Evolutionary conservation across 345 rosid genomes (phyloP).

Genomic region (Rhodamnia rubescens): DNA sequence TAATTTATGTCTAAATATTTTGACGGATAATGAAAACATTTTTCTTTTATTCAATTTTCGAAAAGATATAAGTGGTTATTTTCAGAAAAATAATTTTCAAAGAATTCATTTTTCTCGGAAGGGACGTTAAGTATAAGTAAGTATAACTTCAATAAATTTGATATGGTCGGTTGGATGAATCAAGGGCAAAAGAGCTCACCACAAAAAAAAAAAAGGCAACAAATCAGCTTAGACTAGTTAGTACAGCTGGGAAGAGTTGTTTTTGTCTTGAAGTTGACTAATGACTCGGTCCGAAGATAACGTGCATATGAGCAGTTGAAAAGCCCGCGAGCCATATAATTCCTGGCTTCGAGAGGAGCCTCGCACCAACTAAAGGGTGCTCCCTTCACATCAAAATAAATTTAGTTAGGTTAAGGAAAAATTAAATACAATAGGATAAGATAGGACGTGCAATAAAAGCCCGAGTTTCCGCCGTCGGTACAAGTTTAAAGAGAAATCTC

Average conservation of each 20-base stretch:
- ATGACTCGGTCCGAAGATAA: neutral
- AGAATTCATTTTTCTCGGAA: neutral
- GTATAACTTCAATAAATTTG: neutral
- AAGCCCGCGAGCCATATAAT: neutral
- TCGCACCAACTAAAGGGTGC: neutral
- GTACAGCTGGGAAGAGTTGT: neutral
- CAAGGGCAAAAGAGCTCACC: neutral
- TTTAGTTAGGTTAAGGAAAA: neutral
- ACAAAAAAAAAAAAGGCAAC: too few relatives aligned
- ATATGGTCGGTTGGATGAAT: neutral
- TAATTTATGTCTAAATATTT: neutral
- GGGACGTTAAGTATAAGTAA: neutral
- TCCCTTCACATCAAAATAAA: neutral
- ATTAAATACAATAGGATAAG: neutral
- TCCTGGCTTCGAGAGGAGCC: neutral
- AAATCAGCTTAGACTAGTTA: neutral
- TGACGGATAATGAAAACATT: rapidly evolving
- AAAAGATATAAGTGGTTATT: too few relatives aligned
- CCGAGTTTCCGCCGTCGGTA: neutral
- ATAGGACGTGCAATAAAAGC: neutral
- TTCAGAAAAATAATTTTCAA: too few relatives aligned
- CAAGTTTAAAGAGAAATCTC: neutral
- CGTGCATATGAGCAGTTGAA: neutral
- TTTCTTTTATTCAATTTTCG: too few relatives aligned
- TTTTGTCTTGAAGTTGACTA: neutral